phyloP scores from a whole-genome alignment of 176 grass and related monocot species.

The Otatea glauca region DNA sequence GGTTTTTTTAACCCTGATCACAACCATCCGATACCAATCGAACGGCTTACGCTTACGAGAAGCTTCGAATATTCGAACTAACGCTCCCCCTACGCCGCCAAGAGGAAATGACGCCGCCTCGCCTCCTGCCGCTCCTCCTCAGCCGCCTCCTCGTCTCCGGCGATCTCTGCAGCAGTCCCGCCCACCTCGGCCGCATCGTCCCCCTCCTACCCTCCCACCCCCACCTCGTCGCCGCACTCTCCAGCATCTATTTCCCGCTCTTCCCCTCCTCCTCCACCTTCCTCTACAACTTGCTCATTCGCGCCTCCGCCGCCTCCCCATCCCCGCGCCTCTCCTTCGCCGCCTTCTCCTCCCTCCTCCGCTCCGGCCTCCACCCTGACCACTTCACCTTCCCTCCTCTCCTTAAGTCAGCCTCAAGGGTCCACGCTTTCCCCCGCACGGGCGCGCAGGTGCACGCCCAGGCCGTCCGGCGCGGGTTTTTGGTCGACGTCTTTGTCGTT shows the following conservation, averaged over 20 bases:
- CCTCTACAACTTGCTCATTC: slow-evolving; percentile 77
- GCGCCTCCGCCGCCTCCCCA: slow-evolving; percentile 43
- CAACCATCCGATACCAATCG: slow-evolving; percentile 15
- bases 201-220: slow-evolving; percentile 58
- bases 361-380: slow-evolving; percentile 25
- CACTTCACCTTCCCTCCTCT: slow-evolving; percentile 53
- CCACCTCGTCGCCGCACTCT: slow-evolving; percentile 50
- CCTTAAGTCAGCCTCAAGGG: slow-evolving; percentile 44
- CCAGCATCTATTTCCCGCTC: slow-evolving; percentile 59
- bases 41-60: not conserved
- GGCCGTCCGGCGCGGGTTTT: slow-evolving; percentile 56
- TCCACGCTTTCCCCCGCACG: slow-evolving; percentile 43
- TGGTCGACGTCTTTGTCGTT: slow-evolving; percentile 55
- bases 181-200: slow-evolving; percentile 46
- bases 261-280: slow-evolving; percentile 65
- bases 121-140: slow-evolving; percentile 56
- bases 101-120: slow-evolving; percentile 34
- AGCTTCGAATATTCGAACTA: slow-evolving; percentile 26
- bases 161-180: slow-evolving; percentile 36
- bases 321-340: slow-evolving; percentile 43
- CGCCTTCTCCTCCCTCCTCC: slow-evolving; percentile 52
- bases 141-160: slow-evolving; percentile 54
- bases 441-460: slow-evolving; percentile 67
- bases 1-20: not conserved
- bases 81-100: not conserved